These are phyloP conservation scores for Glycyrrhiza uralensis DNA, from an alignment of 306 rosid species.

Conservation along the genomic window DNA sequence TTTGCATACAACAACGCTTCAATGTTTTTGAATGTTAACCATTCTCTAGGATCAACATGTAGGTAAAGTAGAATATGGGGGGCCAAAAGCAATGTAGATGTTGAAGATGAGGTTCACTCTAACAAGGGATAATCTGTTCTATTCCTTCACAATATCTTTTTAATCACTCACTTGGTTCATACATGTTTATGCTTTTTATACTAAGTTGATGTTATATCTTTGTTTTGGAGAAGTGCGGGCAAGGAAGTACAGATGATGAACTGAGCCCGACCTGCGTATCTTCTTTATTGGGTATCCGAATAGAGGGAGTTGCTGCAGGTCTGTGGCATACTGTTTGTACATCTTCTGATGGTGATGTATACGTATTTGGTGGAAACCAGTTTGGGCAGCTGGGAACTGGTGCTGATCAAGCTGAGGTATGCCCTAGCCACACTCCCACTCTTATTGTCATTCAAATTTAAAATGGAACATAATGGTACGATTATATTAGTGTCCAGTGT, in stretches of 20 bases:
- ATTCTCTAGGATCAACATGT: slow-evolving; percentile 56
- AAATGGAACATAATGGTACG: background rate
- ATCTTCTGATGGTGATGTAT: slow-evolving; percentile 84
- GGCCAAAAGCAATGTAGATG: slow-evolving; percentile 63
- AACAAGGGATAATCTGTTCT: slow-evolving; percentile 49
- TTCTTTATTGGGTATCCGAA: slow-evolving; percentile 74
- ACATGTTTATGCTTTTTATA: slow-evolving; percentile 27
- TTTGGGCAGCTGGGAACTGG: slow-evolving; percentile 98
- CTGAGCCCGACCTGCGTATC: slow-evolving; percentile 75
- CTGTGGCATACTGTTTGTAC: slow-evolving; percentile 90
- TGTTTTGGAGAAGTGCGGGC: slow-evolving; percentile 76
- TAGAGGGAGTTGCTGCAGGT: slow-evolving; percentile 81
- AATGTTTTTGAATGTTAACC: slow-evolving; percentile 41
- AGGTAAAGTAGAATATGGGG: slow-evolving; percentile 69
- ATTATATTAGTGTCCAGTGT: background rate
- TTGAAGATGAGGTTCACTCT: slow-evolving; percentile 68
- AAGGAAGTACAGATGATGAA: slow-evolving; percentile 90
- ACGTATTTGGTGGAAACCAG: slow-evolving; percentile 90
- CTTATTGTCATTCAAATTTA: background rate
- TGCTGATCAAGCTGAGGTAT: slow-evolving; percentile 83
- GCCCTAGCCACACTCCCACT: background rate
- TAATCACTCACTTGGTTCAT: slow-evolving; percentile 24
- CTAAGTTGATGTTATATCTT: slow-evolving; percentile 25
- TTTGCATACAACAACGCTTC: slow-evolving; percentile 21
- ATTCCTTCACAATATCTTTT: slow-evolving; percentile 32